Percentiles rank a stretch among this genome's conserved stretches.
These are phyloP conservation scores for Elsinoe batatas DNA, from an alignment of 2,329 filamentous ascomycete genomes.

Conservation along the genomic window DNA sequence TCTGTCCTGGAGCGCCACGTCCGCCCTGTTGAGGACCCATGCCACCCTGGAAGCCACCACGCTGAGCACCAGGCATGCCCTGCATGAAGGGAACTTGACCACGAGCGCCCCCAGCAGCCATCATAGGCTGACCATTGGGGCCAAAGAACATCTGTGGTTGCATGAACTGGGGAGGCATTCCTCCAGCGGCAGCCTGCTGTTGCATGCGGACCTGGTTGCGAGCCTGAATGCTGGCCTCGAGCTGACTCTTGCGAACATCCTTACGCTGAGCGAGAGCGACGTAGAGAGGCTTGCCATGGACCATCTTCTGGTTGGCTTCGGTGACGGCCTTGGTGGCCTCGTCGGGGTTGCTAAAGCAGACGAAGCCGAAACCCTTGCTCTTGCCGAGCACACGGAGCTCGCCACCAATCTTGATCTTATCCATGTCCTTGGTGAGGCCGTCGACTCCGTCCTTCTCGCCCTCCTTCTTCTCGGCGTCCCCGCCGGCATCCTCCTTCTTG, in stretches of 20 bases:
- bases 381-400: slow-evolving; percentile 69
- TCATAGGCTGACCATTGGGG: slow-evolving; percentile 60
- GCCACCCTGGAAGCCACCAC: slow-evolving; percentile 64
- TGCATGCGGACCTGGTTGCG: slow-evolving; percentile 98
- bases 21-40: slow-evolving; percentile 70
- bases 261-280: slow-evolving; percentile 98
- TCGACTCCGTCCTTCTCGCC: slow-evolving; percentile 48
- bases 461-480: slow-evolving; percentile 43
- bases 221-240: slow-evolving; percentile 98
- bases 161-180: slow-evolving; percentile 74
- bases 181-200: slow-evolving; percentile 76
- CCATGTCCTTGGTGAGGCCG: slow-evolving; percentile 40
- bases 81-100: slow-evolving; percentile 54
- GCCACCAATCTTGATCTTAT: slow-evolving; percentile 45
- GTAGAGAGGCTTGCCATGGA: slow-evolving; percentile 92
- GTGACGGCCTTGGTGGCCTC: slow-evolving; percentile 98
- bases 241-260: slow-evolving; percentile 97
- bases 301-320: slow-evolving; percentile 99
- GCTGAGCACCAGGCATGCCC: slow-evolving; percentile 59
- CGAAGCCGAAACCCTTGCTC: slow-evolving; percentile 99
- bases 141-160: slow-evolving; percentile 81
- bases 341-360: slow-evolving; percentile 99
- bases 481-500: slow-evolving; percentile 44
- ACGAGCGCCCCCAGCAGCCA: slow-evolving; percentile 43
- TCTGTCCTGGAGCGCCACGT: slow-evolving; percentile 69